These are phyloP conservation scores for Plasmodium billcollinsi DNA, from an alignment of 169 alveolate genomes.

Conservation along the genomic window DNA sequence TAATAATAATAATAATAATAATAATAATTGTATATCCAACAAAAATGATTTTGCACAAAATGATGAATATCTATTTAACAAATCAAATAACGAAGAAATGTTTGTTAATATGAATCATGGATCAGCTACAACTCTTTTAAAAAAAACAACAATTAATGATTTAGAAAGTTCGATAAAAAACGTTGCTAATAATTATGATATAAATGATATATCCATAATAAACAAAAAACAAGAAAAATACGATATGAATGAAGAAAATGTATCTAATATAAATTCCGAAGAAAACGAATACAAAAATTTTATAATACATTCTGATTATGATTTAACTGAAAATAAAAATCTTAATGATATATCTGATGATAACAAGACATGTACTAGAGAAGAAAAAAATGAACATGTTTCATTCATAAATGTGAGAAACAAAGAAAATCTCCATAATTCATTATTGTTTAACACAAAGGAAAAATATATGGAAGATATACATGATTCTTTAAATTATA, in stretches of 20 bases:
- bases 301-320: background rate
- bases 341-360: constrained; percentile 3
- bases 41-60: background rate
- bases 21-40: background rate
- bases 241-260: background rate
- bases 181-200: background rate
- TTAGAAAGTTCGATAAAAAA: background rate
- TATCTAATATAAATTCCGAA: background rate
- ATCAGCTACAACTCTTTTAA: too few species aligned
- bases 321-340: constrained; percentile 5
- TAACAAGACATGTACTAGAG: background rate
- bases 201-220: constrained; percentile 1
- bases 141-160: too few species aligned
- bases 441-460: constrained; percentile 31
- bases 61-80: background rate
- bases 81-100: too few species aligned
- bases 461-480: background rate
- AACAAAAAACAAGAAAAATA: constrained; percentile 6
- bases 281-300: constrained; percentile 3
- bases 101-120: too few species aligned
- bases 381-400: constrained; percentile 18
- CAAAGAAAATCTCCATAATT: constrained; percentile 25
- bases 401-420: background rate
- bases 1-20: background rate
- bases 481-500: constrained; percentile 37